Conservation (phyloP, 768 basidiomycete species). For the Roridomyces roridus region DNA sequence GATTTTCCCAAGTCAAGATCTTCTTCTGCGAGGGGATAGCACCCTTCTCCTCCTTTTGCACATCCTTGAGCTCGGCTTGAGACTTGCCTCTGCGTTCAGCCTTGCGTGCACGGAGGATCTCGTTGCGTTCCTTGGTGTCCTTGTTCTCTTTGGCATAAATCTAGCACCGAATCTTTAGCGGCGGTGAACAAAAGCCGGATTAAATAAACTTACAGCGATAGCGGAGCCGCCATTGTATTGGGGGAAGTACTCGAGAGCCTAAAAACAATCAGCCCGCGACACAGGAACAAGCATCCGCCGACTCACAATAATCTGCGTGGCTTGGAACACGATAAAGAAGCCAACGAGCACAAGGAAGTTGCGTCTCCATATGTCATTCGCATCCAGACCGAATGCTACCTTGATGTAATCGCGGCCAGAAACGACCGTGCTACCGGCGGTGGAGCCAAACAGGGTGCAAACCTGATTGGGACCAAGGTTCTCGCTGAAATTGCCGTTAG, state of each 20-base stretch:
- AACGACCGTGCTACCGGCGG: slow-evolving; percentile 59
- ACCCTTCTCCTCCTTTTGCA: slow-evolving; percentile 13
- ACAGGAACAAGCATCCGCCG: background rate
- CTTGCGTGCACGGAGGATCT: slow-evolving; percentile 58
- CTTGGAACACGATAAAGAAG: slow-evolving; percentile 73
- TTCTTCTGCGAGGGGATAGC: slow-evolving; percentile 41
- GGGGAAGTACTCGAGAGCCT: slow-evolving; percentile 66
- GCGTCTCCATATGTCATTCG: slow-evolving; percentile 64
- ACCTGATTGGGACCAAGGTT: slow-evolving; percentile 71
- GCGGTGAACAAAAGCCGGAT: background rate
- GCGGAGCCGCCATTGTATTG: too few species aligned
- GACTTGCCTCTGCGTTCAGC: slow-evolving; percentile 40
- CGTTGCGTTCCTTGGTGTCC: slow-evolving; percentile 62
- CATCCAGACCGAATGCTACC: slow-evolving; percentile 55
- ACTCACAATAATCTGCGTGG: slow-evolving; percentile 64
- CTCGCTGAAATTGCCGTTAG: slow-evolving; percentile 48
- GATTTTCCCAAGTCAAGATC: slow-evolving; percentile 81
- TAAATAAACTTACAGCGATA: too few species aligned
- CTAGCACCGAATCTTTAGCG: background rate
- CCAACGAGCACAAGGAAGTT: slow-evolving; percentile 75
- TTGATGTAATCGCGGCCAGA: slow-evolving; percentile 67
- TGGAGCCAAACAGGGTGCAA: slow-evolving; percentile 77
- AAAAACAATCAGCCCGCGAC: background rate
- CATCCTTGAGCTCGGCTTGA: slow-evolving; percentile 24
- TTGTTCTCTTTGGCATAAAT: slow-evolving; percentile 66